Percentiles rank a stretch among this genome's conserved stretches.
phyloP scores from a whole-genome alignment of 1,139 yeast genomes.

The Candida glucosophila region DNA sequence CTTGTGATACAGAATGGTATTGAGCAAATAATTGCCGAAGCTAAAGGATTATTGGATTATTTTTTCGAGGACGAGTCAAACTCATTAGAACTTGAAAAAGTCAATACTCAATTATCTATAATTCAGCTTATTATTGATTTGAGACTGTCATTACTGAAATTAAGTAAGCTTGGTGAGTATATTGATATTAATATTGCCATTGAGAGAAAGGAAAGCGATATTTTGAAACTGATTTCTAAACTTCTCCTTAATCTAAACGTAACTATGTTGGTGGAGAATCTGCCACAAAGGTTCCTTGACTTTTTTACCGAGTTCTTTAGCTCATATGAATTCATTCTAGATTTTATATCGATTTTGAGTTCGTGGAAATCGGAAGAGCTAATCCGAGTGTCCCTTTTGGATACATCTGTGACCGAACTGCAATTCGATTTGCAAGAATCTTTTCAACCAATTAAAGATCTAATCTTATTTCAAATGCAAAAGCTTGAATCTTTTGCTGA shows the following conservation, averaged over 20 bases:
- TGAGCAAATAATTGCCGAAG: constrained; percentile 12
- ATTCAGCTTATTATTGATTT: background rate
- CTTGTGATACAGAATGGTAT: constrained; percentile 17
- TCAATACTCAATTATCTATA: background rate
- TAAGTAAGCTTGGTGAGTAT: constrained; percentile 19
- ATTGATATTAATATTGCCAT: constrained; percentile 12
- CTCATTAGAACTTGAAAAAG: background rate
- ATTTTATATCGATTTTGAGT: constrained; percentile 16
- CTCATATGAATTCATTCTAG: constrained; percentile 14
- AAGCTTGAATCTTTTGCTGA: constrained; percentile 4
- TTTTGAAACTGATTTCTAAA: constrained; percentile 7
- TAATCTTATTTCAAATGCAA: too few relatives aligned
- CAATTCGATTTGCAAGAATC: too few relatives aligned
- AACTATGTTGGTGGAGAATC: constrained; percentile 8
- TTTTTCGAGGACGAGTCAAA: background rate
- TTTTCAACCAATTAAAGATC: too few relatives aligned
- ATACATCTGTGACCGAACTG: too few relatives aligned
- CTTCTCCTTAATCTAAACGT: constrained; percentile 15
- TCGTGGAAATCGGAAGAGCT: constrained; percentile 31
- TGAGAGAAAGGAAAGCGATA: constrained; percentile 6
- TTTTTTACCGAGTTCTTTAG: constrained; percentile 8
- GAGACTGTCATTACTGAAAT: constrained; percentile 13
- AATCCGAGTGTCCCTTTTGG: constrained; percentile 13
- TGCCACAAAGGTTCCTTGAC: constrained; percentile 16
- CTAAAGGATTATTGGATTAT: constrained; percentile 7